Evolutionary conservation across 129 eudicot genomes (phyloP).

Genomic region (Pittosporum tobira): DNA sequence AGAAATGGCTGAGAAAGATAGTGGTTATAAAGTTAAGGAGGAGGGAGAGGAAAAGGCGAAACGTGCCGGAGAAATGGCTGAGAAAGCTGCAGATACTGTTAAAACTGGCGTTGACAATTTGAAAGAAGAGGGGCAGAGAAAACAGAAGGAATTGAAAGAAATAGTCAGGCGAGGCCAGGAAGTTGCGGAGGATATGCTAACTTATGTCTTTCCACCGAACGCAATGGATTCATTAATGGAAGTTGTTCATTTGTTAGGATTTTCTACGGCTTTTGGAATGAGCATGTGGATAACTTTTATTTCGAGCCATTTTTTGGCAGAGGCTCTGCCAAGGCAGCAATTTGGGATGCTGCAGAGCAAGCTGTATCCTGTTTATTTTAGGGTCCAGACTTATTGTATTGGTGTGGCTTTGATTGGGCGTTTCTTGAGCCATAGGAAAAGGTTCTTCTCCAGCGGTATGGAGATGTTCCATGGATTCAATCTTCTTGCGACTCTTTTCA

Average conservation of each 20-base stretch:
- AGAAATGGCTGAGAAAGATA: neutral
- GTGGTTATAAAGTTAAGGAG: constrained; percentile 7
- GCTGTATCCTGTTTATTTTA: constrained; percentile 70
- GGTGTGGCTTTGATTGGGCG: constrained; percentile 53
- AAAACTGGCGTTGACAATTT: constrained; percentile 13
- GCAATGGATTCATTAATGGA: constrained; percentile 21
- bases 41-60: too few species aligned
- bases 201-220: constrained; percentile 10
- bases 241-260: constrained; percentile 52
- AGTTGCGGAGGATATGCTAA: constrained; percentile 17
- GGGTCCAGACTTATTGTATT: constrained; percentile 49
- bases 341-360: constrained; percentile 77
- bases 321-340: constrained; percentile 51
- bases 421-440: constrained; percentile 23
- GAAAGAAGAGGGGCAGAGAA: constrained; percentile 20
- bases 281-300: constrained; percentile 66
- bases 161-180: constrained; percentile 18
- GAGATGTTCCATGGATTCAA: constrained; percentile 42
- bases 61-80: constrained; percentile 3
- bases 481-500: constrained; percentile 34
- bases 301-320: constrained; percentile 58
- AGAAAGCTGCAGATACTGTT: constrained; percentile 4
- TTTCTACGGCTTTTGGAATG: constrained; percentile 62
- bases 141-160: constrained; percentile 20
- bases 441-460: neutral